These are phyloP conservation scores for Pseudogymnoascus sp. DNA, from an alignment of 2,329 filamentous ascomycete genomes.

Conservation along the genomic window DNA sequence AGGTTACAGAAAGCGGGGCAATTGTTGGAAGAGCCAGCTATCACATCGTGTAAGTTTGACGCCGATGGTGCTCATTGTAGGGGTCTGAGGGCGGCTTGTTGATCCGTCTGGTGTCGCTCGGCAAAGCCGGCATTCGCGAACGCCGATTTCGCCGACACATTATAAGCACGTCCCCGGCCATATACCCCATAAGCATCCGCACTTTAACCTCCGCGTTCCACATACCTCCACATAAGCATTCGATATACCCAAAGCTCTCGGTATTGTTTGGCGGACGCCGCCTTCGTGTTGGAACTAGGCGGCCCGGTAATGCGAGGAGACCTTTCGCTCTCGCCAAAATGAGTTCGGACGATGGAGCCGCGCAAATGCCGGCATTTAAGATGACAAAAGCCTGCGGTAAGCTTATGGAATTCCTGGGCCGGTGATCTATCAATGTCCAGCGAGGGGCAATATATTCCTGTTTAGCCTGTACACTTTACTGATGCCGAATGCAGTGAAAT, in stretches of 20 bases:
- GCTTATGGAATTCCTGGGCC: background rate
- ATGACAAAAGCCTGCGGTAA: conserved; percentile 7
- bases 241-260: background rate
- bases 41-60: background rate
- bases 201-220: background rate
- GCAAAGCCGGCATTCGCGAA: background rate
- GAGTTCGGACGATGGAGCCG: conserved; percentile 3
- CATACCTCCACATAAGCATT: conserved; percentile 4
- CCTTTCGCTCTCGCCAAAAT: background rate
- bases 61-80: background rate
- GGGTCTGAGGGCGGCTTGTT: background rate
- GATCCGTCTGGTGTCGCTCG: background rate
- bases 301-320: background rate
- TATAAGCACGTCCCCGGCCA: conserved; percentile 1
- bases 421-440: background rate
- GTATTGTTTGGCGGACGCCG: background rate
- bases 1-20: conserved; percentile 9
- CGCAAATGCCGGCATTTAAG: conserved; percentile 2
- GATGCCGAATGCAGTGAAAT: conserved; percentile 12
- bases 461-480: background rate
- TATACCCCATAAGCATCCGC: background rate
- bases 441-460: background rate
- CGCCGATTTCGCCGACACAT: background rate
- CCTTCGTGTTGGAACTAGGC: background rate
- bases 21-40: background rate